Base-by-base conservation (phyloP, 116 monocot species). In the Zostera marina region DNA sequence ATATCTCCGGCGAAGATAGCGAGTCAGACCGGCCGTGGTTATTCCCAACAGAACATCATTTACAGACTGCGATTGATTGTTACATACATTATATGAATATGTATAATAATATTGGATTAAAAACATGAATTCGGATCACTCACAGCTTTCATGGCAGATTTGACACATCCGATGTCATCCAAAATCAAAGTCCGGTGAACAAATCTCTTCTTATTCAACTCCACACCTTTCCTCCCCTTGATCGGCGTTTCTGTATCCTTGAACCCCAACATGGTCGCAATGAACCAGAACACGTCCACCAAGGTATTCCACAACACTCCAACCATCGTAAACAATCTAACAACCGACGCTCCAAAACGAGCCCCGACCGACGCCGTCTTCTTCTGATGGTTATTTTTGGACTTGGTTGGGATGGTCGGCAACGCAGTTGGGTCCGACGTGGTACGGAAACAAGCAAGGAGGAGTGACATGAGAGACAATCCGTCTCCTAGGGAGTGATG, bases 401-500 rank as follows among this genome's bases (percentile, higher is more conserved):
- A 8, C 23, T 4, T n/a, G 45, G 25, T 44, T 17, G 75, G 82
- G 38, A 78, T 52, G 11, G 83, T 44, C 6, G 93, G 93, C 25
- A 77, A 70, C 0, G 70, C 42, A 21, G 32, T 47, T 16, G 74
- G 76, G 67, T 94, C 79, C 42, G 81, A 72, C 47, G 76, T 51
- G 44, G 65, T 72, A 55, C 88, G 81, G 17, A 81, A 84, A 77
- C 88, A 94, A 45, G 88, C 94, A 9, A 94, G 69, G 67, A 94
- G 72, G 57, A 94, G 85, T 5, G 94, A 88, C 42, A 77, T 75
- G 64, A 94, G 81, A 10, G 94, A 88, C 56, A 62, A 21, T 61
- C 94, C 94, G 47, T 94, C 94, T 15, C 94, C 94, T 58, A 94
- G 79, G 48, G 94, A 88, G 59, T 94, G 94, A 64, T 94, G 94